phyloP scores from a whole-genome alignment of 768 basidiomycete species.

The Suillus hirtellus region DNA sequence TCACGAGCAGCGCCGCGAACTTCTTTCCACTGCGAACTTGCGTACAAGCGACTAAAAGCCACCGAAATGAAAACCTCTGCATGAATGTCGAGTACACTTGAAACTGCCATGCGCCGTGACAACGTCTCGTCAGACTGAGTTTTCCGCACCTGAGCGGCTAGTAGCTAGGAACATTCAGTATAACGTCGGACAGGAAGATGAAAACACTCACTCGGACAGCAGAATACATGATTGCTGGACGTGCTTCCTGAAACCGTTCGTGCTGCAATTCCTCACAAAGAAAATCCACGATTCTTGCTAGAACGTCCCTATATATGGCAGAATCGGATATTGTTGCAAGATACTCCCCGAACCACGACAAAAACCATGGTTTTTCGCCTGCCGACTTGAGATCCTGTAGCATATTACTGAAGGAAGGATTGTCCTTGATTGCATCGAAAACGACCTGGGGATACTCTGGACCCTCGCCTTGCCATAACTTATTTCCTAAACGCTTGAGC shows the following conservation, averaged over 20 bases:
- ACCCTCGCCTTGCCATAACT: constrained; percentile 71
- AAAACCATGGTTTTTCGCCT: constrained; percentile 45
- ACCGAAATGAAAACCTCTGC: constrained; percentile 45
- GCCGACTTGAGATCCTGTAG: constrained; percentile 38
- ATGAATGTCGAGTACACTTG: constrained; percentile 51
- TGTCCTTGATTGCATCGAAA: constrained; percentile 84
- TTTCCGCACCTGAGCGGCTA: constrained; percentile 35
- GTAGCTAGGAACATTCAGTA: constrained; percentile 29
- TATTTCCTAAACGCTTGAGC: constrained; percentile 51
- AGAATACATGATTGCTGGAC: constrained; percentile 59
- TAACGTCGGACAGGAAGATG: constrained; percentile 8
- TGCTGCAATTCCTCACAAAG: constrained; percentile 84
- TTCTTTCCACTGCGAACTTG: constrained; percentile 41
- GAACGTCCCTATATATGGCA: constrained; percentile 56
- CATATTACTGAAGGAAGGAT: constrained; percentile 52
- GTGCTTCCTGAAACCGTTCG: constrained; percentile 59
- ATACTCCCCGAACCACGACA: constrained; percentile 68
- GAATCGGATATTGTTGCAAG: constrained; percentile 55
- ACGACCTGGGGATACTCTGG: constrained; percentile 75
- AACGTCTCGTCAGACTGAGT: constrained; percentile 28
- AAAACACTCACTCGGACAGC: constrained; percentile 59
- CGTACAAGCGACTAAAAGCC: constrained; percentile 43
- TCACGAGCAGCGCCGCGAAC: constrained; percentile 42
- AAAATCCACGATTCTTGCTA: constrained; percentile 71
- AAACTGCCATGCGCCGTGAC: constrained; percentile 32